phyloP scores from a whole-genome alignment of 768 basidiomycete genomes.

The Pulveroboletus sp. region DNA sequence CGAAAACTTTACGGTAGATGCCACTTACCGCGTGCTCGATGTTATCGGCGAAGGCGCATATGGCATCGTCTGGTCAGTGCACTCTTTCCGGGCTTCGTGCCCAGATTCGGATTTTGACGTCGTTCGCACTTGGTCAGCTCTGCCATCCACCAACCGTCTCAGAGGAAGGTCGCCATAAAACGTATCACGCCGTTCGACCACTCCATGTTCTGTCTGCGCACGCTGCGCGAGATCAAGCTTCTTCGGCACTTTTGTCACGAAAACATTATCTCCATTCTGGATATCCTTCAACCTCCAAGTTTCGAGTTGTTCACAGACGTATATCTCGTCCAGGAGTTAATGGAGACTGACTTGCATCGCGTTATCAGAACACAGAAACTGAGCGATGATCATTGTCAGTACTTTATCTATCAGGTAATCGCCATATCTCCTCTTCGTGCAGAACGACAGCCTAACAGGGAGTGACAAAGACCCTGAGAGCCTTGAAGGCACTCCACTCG shows the following conservation, averaged over 20 bases:
- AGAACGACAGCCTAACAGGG: background rate
- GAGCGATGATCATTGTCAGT: slow-evolving; percentile 93
- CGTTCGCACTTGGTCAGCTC: slow-evolving; percentile 39
- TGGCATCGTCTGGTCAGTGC: slow-evolving; percentile 70
- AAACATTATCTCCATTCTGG: slow-evolving; percentile 93
- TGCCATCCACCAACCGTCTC: slow-evolving; percentile 71
- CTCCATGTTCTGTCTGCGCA: slow-evolving; percentile 84
- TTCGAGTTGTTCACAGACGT: slow-evolving; percentile 85
- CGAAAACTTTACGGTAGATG: slow-evolving; percentile 46
- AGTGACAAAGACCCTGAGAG: slow-evolving; percentile 66
- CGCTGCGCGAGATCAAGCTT: slow-evolving; percentile 88
- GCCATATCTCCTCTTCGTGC: slow-evolving; percentile 2
- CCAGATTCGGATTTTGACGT: slow-evolving; percentile 2
- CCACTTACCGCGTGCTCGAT: slow-evolving; percentile 68
- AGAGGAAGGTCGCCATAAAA: slow-evolving; percentile 91
- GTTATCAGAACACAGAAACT: slow-evolving; percentile 94
- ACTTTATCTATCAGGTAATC: slow-evolving; percentile 90
- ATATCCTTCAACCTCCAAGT: slow-evolving; percentile 79
- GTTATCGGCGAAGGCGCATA: slow-evolving; percentile 95
- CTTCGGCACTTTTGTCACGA: slow-evolving; percentile 82
- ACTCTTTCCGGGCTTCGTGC: background rate
- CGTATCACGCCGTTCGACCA: slow-evolving; percentile 95
- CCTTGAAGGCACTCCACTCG: slow-evolving; percentile 90
- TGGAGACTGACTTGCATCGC: slow-evolving; percentile 94
- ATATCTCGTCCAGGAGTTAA: slow-evolving; percentile 65